Evolutionary conservation across 2,329 filamentous ascomycete genomes (phyloP).

Genomic region (Clonostachys rosea): DNA sequence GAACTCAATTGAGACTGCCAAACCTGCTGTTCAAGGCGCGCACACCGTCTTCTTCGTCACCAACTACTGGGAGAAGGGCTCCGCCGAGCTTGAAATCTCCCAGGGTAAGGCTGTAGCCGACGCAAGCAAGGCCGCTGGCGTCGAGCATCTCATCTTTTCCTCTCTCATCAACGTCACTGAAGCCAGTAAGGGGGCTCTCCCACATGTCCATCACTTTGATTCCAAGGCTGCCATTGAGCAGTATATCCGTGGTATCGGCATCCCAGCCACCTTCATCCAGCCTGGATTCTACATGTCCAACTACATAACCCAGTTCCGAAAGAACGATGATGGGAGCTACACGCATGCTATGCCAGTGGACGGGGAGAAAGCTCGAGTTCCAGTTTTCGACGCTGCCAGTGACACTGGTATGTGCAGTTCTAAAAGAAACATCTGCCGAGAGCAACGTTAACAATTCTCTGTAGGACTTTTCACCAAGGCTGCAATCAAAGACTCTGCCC

Average conservation of each 20-base stretch:
- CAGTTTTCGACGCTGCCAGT: conserved; percentile 25
- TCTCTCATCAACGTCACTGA: conserved; percentile 33
- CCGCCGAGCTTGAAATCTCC: conserved; percentile 26
- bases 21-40: conserved; percentile 29
- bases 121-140: conserved; percentile 33
- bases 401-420: conserved; percentile 32
- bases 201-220: conserved; percentile 46
- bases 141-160: conserved; percentile 40
- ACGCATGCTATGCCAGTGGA: conserved; percentile 17
- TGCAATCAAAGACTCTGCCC: conserved; percentile 19
- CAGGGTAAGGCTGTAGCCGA: conserved; percentile 42
- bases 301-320: conserved; percentile 16
- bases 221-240: conserved; percentile 49
- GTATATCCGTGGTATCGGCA: conserved; percentile 45
- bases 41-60: conserved; percentile 36
- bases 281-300: conserved; percentile 54
- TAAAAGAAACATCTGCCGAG: conserved; percentile 4
- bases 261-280: conserved; percentile 46
- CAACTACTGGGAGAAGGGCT: conserved; percentile 27
- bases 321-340: conserved; percentile 20
- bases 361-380: conserved; percentile 21
- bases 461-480: conserved; percentile 26
- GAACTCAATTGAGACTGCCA: conserved; percentile 23
- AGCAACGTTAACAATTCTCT: neutral
- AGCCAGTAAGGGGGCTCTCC: conserved; percentile 25